Evolutionary conservation across 1,284 basidiomycete species (phyloP), one percentile per base, ranked within the genome.

Genomic region (Flammula alnicola): DNA sequence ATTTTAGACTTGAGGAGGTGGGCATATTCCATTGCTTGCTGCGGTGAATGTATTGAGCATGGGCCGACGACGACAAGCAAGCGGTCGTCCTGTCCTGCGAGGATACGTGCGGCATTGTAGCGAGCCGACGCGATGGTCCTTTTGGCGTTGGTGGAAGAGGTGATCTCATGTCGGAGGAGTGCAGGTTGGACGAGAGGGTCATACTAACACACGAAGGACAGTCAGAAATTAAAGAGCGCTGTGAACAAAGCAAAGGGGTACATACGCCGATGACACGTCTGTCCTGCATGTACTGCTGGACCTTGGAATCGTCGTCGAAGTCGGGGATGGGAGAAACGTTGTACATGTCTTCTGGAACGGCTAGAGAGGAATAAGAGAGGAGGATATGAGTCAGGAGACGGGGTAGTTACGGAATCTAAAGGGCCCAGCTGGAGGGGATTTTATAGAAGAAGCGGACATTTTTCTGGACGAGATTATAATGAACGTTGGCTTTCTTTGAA

Each of bases 111-210:
- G 0, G 91, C 82, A 51, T 79, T 78, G 72, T 83, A 86, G 59
- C 95, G 86, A n/a, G 92, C 86, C 10, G 78, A 69, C 6, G 89
- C 84, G 66, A 96, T 90, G 20, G 88, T 93, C 60, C 80, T 73
- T 54, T 81, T 78, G 0, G 88, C 84, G 12, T 66, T 67, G 1
- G 72, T 56, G 12, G 82, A 74, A 5, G 86, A 79, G 3, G 81
- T 80, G 47, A 96, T 80, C 62, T 97, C 93, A 59, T 94, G 88
- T 55, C 89, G 81, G 41, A 98, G 84, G 44, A 97, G 78, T 0
- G 90, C 90, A 14, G 95, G 95, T 62, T 95, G 91, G 56, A 96
- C 86, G 32, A 98, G 83, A 6, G 95, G 95, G 63, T 97, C 94
- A 69, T 96, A 96, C 90, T 92, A 65, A 10, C 17, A 27, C 45